Conservation (phyloP, 2,329 filamentous ascomycete species). For the Bipolaris zeicola region DNA sequence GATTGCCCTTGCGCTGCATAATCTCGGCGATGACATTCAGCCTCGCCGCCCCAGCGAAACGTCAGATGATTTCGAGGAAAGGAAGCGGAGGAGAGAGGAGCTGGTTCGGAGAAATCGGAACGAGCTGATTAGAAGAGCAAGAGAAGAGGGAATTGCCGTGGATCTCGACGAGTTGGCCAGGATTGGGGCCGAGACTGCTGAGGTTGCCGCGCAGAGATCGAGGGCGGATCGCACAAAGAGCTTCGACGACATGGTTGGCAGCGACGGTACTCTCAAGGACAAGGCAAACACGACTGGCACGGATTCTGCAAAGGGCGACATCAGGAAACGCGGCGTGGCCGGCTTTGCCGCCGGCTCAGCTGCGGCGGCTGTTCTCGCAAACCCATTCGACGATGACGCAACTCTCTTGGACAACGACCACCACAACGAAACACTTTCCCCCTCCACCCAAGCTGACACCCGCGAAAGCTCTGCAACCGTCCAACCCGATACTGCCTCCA, state of each 20-base stretch:
- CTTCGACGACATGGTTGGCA: conserved; percentile 51
- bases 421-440: conserved; percentile 38
- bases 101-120: conserved; percentile 42
- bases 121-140: conserved; percentile 44
- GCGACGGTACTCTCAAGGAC: conserved; percentile 47
- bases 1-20: conserved; percentile 64
- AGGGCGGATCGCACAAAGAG: conserved; percentile 33
- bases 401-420: conserved; percentile 51
- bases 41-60: conserved; percentile 42
- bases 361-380: conserved; percentile 41
- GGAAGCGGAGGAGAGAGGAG: conserved; percentile 40
- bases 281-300: conserved; percentile 33
- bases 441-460: conserved; percentile 32
- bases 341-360: conserved; percentile 50
- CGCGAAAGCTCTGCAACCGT: conserved; percentile 42
- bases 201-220: conserved; percentile 24
- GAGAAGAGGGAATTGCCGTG: conserved; percentile 50
- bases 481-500: conserved; percentile 18
- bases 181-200: conserved; percentile 39
- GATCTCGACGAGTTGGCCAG: conserved; percentile 48
- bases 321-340: conserved; percentile 39
- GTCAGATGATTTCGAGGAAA: conserved; percentile 40
- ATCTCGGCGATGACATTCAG: conserved; percentile 65
- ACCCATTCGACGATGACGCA: conserved; percentile 54
- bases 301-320: conserved; percentile 22